Evolutionary conservation across 2,329 filamentous ascomycete genomes (phyloP).

Genomic region (Beauveria caledonica): DNA sequence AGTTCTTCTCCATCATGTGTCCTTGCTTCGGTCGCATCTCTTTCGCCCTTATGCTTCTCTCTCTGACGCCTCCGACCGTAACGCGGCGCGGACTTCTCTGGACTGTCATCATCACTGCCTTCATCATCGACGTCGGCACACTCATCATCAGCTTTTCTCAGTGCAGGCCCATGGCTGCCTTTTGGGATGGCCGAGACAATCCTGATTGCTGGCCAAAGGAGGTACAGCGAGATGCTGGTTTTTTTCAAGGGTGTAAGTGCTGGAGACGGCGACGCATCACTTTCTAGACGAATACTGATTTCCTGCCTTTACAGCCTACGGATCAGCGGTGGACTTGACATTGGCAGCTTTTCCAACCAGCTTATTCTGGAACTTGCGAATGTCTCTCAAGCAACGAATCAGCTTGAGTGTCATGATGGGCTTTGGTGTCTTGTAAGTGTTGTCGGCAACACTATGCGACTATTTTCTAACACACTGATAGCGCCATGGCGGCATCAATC

Average conservation of each 20-base stretch:
- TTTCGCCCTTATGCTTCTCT: background rate
- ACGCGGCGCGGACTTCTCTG: background rate
- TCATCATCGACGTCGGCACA: background rate
- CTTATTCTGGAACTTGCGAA: background rate
- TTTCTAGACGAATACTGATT: background rate
- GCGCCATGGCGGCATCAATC: background rate
- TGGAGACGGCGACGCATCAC: background rate
- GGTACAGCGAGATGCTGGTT: background rate
- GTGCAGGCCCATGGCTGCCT: background rate
- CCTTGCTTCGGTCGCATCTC: constrained; percentile 2
- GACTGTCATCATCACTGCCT: background rate
- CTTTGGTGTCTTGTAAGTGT: background rate
- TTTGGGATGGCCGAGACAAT: background rate
- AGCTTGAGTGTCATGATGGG: background rate
- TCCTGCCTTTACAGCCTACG: background rate
- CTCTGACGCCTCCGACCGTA: background rate
- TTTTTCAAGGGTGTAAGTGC: background rate
- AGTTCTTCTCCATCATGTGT: constrained; percentile 5
- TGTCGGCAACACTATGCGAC: background rate
- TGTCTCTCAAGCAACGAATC: background rate
- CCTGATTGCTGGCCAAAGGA: background rate
- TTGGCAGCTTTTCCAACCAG: background rate
- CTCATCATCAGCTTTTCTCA: background rate
- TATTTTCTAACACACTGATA: background rate
- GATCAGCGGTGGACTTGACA: background rate